Base-by-base conservation (phyloP, 2,329 filamentous ascomycete genomes). In the Calycina herbarum region DNA sequence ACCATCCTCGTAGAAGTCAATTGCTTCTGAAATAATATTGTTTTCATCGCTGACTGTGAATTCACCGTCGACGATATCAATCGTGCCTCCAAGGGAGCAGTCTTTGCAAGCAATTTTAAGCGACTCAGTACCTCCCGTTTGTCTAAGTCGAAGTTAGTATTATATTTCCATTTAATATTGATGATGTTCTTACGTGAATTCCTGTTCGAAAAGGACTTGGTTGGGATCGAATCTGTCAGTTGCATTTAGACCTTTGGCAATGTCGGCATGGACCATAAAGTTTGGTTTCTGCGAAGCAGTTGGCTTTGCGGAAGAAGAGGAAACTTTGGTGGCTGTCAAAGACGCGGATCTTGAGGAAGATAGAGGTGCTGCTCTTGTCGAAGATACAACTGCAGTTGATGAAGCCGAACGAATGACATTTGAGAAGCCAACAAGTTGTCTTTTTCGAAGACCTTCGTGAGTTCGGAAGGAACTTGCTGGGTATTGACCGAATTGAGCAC, bases 1-100 rank as follows among this genome's bases (percentile, higher is more conserved):
- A 10, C 66, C 66, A 33, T 51, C 58, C 1, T 64, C 24, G 24
- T 64, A 45, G 33, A 68, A 68, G 45, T 66, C 64, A 7, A 66
- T 17, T 2, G 61, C 58, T 40, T 66, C 42, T 27, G 33, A 42
- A 6, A 64, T 5, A 20, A n/a, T 40, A 13, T 38, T 62, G 3
- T 31, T 64, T 24, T 61, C 54, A 42, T 63, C 64, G 40, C 61
- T 62, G 38, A 66, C 29, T 2, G 59, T 64, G 31, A 68, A 64
- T 24, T 68, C 61, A 17, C 66, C 66, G 24, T 65, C 64, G 8
- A 59, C 45, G 31, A 68, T 61, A 17, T 66, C 57, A 15, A 68
- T 61, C 3, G 51, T 63, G 10, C 66, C 66, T 29, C 20, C 45
- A 29, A 68, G 20, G 7, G 61, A 31, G 54, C 66, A 68, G 24